phyloP scores from a whole-genome alignment of 345 rosid genomes.

The Erysimum cheiranthoides region DNA sequence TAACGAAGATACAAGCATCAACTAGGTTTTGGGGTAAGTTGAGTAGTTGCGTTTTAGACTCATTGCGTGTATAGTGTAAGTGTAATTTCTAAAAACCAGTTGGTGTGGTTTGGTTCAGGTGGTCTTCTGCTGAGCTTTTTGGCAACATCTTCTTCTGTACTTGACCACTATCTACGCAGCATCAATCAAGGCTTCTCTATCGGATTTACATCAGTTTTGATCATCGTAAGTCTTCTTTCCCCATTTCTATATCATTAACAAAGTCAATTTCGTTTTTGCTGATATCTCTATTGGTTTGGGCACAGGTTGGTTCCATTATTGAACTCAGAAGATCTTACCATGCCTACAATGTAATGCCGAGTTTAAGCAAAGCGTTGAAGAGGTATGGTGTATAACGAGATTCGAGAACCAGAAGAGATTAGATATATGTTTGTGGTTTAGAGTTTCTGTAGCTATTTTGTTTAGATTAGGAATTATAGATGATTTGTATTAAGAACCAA shows the following conservation, averaged over 20 bases:
- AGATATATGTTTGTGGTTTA: conserved; percentile 28
- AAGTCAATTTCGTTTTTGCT: not conserved
- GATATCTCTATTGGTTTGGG: not conserved
- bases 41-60: not conserved
- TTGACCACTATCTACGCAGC: conserved; percentile 80
- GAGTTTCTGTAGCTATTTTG: conserved; percentile 16
- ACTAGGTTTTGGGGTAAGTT: conserved; percentile 95
- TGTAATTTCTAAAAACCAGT: conserved; percentile 6
- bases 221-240: conserved; percentile 65
- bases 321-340: conserved; percentile 96
- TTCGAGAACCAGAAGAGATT: conserved; percentile 6
- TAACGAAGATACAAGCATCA: conserved; percentile 87
- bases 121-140: conserved; percentile 81
- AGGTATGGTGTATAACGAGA: conserved; percentile 72
- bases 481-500: conserved; percentile 24
- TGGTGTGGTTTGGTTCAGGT: conserved; percentile 55
- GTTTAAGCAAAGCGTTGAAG: conserved; percentile 84
- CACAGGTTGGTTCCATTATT: conserved; percentile 94
- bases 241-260: not conserved
- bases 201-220: conserved; percentile 88
- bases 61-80: not conserved
- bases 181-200: conserved; percentile 84
- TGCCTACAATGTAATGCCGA: conserved; percentile 97
- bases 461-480: conserved; percentile 39
- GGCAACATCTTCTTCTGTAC: conserved; percentile 84